These are phyloP conservation scores for Chaetomium globosum DNA, from an alignment of 2,329 filamentous ascomycete species.

Conservation along the genomic window DNA sequence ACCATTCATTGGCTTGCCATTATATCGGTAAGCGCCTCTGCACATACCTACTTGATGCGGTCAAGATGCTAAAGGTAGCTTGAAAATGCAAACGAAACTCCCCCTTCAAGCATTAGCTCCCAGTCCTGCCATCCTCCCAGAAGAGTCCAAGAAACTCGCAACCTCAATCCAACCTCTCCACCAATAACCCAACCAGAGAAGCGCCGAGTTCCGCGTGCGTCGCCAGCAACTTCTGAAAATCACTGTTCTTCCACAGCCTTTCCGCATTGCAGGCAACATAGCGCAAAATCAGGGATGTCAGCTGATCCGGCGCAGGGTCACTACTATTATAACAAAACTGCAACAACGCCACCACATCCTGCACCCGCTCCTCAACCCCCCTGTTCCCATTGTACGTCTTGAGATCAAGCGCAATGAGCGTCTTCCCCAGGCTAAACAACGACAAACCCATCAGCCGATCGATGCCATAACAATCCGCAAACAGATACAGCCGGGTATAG, in stretches of 20 bases:
- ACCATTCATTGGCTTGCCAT: too few relatives aligned
- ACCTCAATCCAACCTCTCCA: slow-evolving; percentile 1
- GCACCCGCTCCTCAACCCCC: background rate
- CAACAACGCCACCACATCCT: slow-evolving; percentile 35
- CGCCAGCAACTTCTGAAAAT: slow-evolving; percentile 8
- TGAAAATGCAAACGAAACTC: too few relatives aligned
- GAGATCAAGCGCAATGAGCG: slow-evolving; percentile 36
- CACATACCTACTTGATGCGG: too few relatives aligned
- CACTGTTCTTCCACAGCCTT: slow-evolving; percentile 6
- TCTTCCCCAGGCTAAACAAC: slow-evolving; percentile 42
- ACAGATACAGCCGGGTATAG: slow-evolving; percentile 45
- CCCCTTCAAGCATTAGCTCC: too few relatives aligned
- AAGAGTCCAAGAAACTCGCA: too few relatives aligned
- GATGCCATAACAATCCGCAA: slow-evolving; percentile 48
- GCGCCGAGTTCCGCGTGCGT: background rate
- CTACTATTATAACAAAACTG: slow-evolving; percentile 45
- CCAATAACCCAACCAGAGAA: background rate
- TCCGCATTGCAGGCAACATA: slow-evolving; percentile 13
- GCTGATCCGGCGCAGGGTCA: slow-evolving; percentile 37
- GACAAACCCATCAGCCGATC: slow-evolving; percentile 39
- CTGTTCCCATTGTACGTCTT: too few relatives aligned
- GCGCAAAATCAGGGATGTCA: slow-evolving; percentile 1
- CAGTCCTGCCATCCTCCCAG: too few relatives aligned
- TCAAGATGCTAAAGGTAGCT: too few relatives aligned
- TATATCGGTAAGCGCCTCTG: too few relatives aligned